These are phyloP conservation scores for Margaritispora aquatica DNA, from an alignment of 495 filamentous ascomycete species.

Conservation along the genomic window DNA sequence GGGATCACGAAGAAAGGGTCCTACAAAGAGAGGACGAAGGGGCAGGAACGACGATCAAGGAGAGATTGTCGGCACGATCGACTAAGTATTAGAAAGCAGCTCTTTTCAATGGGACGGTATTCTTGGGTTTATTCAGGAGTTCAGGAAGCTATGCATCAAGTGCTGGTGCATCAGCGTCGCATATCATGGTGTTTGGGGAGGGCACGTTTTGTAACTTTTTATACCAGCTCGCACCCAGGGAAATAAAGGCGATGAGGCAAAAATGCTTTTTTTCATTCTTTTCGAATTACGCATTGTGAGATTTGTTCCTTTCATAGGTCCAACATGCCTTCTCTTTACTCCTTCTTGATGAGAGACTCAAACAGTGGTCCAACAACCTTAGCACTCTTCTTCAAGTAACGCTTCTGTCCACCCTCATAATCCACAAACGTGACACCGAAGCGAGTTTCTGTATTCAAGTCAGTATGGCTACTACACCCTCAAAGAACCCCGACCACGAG, in stretches of 20 bases:
- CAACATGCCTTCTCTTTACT: conserved; percentile 16
- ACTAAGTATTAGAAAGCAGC: neutral
- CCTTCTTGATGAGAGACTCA: conserved; percentile 45
- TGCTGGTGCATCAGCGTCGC: neutral
- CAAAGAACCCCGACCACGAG: neutral
- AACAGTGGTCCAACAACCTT: conserved; percentile 60
- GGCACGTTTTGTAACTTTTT: neutral
- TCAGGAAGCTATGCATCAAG: neutral
- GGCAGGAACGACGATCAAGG: conserved; percentile 4
- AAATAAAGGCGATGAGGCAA: neutral
- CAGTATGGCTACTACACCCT: neutral
- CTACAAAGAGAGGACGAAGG: conserved; percentile 9
- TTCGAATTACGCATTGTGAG: neutral
- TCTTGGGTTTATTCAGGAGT: neutral
- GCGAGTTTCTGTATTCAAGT: conserved; percentile 54
- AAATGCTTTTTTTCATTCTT: neutral
- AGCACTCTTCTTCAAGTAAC: conserved; percentile 74
- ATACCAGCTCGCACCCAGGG: neutral
- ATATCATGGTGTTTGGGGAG: neutral
- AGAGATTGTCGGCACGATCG: conserved; percentile 2
- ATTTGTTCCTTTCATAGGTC: too few relatives aligned
- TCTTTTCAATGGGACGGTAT: neutral
- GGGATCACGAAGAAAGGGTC: too few relatives aligned
- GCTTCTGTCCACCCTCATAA: conserved; percentile 67
- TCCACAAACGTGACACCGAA: conserved; percentile 77